phyloP scores from a whole-genome alignment of 2,329 filamentous ascomycete genomes.

The Cladosporium halotolerans region DNA sequence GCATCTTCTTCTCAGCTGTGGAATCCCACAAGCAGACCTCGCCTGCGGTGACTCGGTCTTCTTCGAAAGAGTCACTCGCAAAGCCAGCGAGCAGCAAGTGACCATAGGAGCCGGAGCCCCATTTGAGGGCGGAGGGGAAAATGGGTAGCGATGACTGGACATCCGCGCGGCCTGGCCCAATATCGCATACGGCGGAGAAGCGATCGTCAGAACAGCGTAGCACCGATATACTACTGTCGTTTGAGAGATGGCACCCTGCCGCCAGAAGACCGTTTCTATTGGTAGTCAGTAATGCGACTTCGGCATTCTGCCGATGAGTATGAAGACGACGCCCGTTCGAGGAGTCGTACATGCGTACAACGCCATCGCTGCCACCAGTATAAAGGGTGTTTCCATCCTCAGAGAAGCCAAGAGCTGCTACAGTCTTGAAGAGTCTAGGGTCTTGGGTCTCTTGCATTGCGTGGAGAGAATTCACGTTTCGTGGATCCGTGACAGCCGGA shows the following conservation, averaged over 20 bases:
- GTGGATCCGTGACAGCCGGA: slow-evolving; percentile 28
- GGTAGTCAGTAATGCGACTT: slow-evolving; percentile 46
- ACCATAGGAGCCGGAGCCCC: slow-evolving; percentile 38
- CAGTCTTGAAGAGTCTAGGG: slow-evolving; percentile 49
- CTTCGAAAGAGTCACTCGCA: slow-evolving; percentile 31
- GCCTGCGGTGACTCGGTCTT: slow-evolving; percentile 39
- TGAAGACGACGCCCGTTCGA: not conserved
- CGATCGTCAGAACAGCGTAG: slow-evolving; percentile 11
- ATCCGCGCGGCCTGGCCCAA: slow-evolving; percentile 15
- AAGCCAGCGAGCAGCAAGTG: slow-evolving; percentile 51
- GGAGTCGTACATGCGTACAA: slow-evolving; percentile 36
- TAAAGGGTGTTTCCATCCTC: slow-evolving; percentile 25
- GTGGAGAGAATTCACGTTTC: slow-evolving; percentile 37
- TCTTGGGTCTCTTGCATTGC: slow-evolving; percentile 46
- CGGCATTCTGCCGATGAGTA: not conserved
- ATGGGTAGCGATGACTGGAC: slow-evolving; percentile 25
- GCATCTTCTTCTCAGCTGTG: slow-evolving; percentile 33
- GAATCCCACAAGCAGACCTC: slow-evolving; percentile 52
- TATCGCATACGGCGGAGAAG: not conserved
- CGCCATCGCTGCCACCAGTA: slow-evolving; percentile 49
- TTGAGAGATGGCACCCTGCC: slow-evolving; percentile 37
- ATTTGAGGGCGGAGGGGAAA: slow-evolving; percentile 42
- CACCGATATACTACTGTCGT: slow-evolving; percentile 20
- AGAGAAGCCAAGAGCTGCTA: slow-evolving; percentile 50
- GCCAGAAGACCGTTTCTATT: slow-evolving; percentile 38